Percentiles rank a stretch among this genome's conserved stretches.
Conservation (phyloP, 164 flowering plant genomes). For the Taxillus chinensis region DNA sequence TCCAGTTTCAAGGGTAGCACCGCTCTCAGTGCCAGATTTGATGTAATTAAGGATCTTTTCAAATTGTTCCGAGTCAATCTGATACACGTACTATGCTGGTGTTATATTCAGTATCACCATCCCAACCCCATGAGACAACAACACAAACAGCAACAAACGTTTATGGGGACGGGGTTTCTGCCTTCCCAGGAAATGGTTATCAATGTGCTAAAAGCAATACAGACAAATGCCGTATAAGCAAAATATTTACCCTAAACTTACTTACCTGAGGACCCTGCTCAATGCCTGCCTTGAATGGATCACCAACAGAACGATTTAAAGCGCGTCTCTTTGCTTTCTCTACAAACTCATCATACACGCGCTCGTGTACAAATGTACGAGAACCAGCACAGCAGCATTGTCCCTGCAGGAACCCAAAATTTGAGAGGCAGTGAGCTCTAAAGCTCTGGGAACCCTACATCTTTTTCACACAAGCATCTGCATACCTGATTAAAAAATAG, state of each 20-base stretch:
- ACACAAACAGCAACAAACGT: too few species aligned
- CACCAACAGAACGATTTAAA: slow-evolving; percentile 44
- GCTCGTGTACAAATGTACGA: slow-evolving; percentile 60
- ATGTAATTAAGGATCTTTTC: slow-evolving; percentile 47
- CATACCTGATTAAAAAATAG: slow-evolving; percentile 44
- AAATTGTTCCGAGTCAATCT: slow-evolving; percentile 51
- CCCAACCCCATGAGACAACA: not conserved
- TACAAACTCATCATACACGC: slow-evolving; percentile 50
- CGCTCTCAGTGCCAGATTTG: slow-evolving; percentile 35
- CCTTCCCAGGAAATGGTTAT: too few species aligned
- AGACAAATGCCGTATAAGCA: too few species aligned
- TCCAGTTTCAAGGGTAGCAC: slow-evolving; percentile 62
- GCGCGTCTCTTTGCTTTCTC: slow-evolving; percentile 64
- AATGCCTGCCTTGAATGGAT: slow-evolving; percentile 48
- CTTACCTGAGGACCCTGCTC: slow-evolving; percentile 76
- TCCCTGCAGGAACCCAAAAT: slow-evolving; percentile 23
- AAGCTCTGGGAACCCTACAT: not conserved
- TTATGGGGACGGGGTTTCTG: too few species aligned
- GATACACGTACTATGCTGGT: not conserved
- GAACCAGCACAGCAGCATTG: slow-evolving; percentile 75
- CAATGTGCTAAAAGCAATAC: too few species aligned
- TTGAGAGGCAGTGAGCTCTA: not conserved
- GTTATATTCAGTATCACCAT: not conserved
- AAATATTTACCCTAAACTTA: too few species aligned
- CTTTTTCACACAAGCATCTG: not conserved